These are phyloP conservation scores for Amesomyces nigricolor DNA, from an alignment of 2,329 filamentous ascomycete species.

Conservation along the genomic window DNA sequence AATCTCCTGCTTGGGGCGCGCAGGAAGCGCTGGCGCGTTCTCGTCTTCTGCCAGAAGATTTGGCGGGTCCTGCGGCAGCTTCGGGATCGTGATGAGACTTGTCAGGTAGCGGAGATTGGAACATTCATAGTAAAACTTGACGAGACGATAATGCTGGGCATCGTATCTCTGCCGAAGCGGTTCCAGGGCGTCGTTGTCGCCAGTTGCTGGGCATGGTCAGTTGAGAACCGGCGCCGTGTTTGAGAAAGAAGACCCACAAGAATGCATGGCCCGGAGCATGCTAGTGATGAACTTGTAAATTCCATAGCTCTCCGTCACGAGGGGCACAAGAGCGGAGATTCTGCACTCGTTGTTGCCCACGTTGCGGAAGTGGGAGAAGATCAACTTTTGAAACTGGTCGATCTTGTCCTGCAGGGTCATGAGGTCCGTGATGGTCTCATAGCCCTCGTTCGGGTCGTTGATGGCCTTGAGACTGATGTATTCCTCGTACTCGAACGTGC, in stretches of 20 bases:
- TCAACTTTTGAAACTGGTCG: conserved; percentile 95
- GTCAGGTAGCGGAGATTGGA: conserved; percentile 96
- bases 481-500: conserved; percentile 97
- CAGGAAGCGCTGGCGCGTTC: conserved; percentile 73
- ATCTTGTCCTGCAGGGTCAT: conserved; percentile 98
- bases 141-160: conserved; percentile 90
- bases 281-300: conserved; percentile 99
- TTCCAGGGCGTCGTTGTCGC: conserved; percentile 86
- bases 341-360: conserved; percentile 93
- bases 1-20: conserved; percentile 70
- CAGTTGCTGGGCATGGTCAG: conserved; percentile 58
- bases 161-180: conserved; percentile 86
- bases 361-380: conserved; percentile 92
- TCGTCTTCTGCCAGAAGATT: conserved; percentile 84
- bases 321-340: conserved; percentile 85
- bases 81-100: conserved; percentile 91
- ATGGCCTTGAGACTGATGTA: conserved; percentile 97
- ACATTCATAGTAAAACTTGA: conserved; percentile 99
- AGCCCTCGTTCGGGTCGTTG: conserved; percentile 97
- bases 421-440: conserved; percentile 91
- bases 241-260: conserved; percentile 53
- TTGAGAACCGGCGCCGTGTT: not conserved
- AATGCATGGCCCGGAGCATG: conserved; percentile 98
- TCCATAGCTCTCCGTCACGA: conserved; percentile 96
- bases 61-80: conserved; percentile 88